Evolutionary conservation across 164 flowering plant genomes (phyloP), one percentile per base, ranked within the genome.

Genomic region (Echeveria elegans): DNA sequence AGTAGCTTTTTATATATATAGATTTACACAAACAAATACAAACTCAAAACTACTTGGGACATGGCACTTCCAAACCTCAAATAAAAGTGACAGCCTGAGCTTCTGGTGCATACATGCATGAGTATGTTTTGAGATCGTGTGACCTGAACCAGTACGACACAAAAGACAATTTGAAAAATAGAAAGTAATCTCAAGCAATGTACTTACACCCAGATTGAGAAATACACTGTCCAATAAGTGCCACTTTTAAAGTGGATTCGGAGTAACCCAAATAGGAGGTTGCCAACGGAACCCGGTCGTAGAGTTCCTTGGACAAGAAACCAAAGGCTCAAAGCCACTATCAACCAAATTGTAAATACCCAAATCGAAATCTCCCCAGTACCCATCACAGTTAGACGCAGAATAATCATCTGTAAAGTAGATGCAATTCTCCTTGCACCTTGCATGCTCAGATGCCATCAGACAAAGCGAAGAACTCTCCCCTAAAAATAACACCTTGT

Each of bases 381-480:
- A 65, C 5, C 74, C 77, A 37, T 80, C 83, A 64, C 67, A 77
- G 53, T 79, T 77, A 23, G 19, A 45, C 40, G 77, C 82, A 5
- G 80, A 74, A 72, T 81, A 78, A 72, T 86, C 90, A 77, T 84
- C 84, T 0, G 86, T 82, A 53, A 68, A 86, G 41, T 84, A 86
- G 19, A 86, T 79, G 47, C 79, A 70, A 32, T 81, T 77, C 41
- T 75, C 82, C 38, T 63, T 65, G 36, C 79, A 78, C 36, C 81
- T 83, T 1, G 71, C 65, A 70, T 76, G 82, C 69, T 78, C 81
- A 15, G 72, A 71, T 3, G 84, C 79, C 5, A 62, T 63, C 34
- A 84, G 38, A 4, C 84, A 75, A 45, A 84, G 23, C 0, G 88
- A 84, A 7, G 85, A 80, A 73, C 78, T 86, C 52, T 71, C 74